Conservation (phyloP, 495 filamentous ascomycete genomes). For the Aspergillus biplanus region DNA sequence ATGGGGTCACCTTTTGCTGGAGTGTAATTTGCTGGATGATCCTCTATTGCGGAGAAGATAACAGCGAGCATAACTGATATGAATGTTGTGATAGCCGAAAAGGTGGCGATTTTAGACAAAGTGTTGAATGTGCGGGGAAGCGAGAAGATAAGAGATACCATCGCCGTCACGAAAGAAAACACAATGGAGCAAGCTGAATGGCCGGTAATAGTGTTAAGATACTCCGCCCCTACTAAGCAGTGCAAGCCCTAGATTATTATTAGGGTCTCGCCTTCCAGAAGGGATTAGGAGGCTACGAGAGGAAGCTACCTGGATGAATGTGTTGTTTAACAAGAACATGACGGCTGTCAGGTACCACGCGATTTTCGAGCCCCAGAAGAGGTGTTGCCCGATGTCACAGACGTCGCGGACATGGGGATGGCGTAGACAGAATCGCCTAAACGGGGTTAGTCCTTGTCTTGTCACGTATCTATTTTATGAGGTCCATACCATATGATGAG, state of each 20-base stretch:
- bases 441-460: conserved; percentile 12
- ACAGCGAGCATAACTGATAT: conserved; percentile 79
- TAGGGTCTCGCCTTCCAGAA: conserved; percentile 10
- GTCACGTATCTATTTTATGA: conserved; percentile 5
- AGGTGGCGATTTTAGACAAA: conserved; percentile 73
- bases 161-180: conserved; percentile 68
- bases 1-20: conserved; percentile 59
- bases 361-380: conserved; percentile 77
- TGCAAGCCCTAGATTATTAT: conserved; percentile 63
- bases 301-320: conserved; percentile 69
- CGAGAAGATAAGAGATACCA: conserved; percentile 75
- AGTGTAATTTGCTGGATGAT: conserved; percentile 65
- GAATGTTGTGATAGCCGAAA: conserved; percentile 83
- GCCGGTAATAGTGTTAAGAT: conserved; percentile 80
- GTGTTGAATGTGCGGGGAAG: conserved; percentile 80
- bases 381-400: conserved; percentile 87
- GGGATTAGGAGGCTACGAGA: conserved; percentile 17
- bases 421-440: conserved; percentile 79
- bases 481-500: conserved; percentile 68
- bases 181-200: conserved; percentile 70
- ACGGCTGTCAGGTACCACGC: conserved; percentile 83
- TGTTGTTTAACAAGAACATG: conserved; percentile 93
- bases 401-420: conserved; percentile 88
- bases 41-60: conserved; percentile 75
- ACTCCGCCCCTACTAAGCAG: conserved; percentile 77